Conservation (phyloP, 2,329 filamentous ascomycete genomes). For the Aspergillus floridensis region DNA sequence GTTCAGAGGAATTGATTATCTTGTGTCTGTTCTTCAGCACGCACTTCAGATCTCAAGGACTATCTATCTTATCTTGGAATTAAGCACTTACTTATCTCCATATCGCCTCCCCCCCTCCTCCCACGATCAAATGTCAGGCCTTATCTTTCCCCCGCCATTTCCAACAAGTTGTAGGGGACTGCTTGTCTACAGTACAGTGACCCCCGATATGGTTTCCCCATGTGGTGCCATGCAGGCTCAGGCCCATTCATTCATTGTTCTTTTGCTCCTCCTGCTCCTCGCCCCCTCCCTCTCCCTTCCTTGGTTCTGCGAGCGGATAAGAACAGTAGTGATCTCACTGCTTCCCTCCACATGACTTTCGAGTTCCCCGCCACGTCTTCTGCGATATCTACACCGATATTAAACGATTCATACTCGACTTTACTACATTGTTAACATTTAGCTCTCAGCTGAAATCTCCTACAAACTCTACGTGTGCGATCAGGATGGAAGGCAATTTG, state of each 20-base stretch:
- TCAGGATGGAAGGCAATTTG: slow-evolving; percentile 19
- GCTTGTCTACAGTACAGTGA: neutral
- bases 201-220: neutral
- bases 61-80: neutral
- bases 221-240: neutral
- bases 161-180: neutral
- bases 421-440: neutral
- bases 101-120: neutral
- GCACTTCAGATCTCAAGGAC: too few species aligned
- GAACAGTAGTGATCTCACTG: slow-evolving; percentile 1
- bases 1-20: neutral
- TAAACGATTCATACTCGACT: neutral
- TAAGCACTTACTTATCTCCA: neutral
- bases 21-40: neutral
- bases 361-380: neutral
- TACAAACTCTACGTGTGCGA: neutral
- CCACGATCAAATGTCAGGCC: neutral
- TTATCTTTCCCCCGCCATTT: slow-evolving; percentile 1
- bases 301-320: slow-evolving; percentile 1
- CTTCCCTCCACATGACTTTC: neutral
- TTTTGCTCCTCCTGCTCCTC: neutral
- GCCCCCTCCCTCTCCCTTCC: neutral
- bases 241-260: neutral
- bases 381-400: neutral
- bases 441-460: neutral